Evolutionary conservation across 768 basidiomycete genomes (phyloP), one percentile per base, ranked within the genome.

Genomic region (Pleurotus pulmonarius): DNA sequence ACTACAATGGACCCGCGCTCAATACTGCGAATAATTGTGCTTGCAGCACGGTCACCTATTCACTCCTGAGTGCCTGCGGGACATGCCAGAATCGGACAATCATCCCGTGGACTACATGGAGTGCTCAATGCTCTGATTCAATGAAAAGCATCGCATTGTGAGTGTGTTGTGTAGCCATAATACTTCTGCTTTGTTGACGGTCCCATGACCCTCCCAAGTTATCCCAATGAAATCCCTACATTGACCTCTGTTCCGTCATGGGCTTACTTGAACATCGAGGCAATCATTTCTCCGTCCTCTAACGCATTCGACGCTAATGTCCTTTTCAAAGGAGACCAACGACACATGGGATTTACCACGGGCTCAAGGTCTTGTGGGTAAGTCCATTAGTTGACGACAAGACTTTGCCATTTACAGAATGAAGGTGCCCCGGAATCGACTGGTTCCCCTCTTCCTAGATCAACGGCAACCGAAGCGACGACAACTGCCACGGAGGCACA

Each of bases 41-140:
- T 60, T 86, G 85, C 61, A 85, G 73, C 62, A 76, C 82, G 5
- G 78, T 84, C 25, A 75, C 76, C 3, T 86, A 85, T 59, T 79
- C 76, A 11, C 58, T 81, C 22, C 71, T 85, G 59, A 80, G 77
- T 56, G 84, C 85, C 11, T 86, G 85, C 66, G 81, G 75, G 20
- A 64, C 74, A 37, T 86, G 85, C 63, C 85, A 86, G 63, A 75
- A 74, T 34, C 66, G 70, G 25, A 64, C 67, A 2, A 64, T 66
- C 6, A 41, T 83, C 16, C 60, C 81, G n/a, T 85, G 83, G 83
- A 73, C 67, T 43, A 58, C 67, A 24, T 85, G 83, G 83, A 64
- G 72, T 37, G 64, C 60, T 38, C 81, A 83, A 61, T 84, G 83
- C 52, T 60, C 76, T 2, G 69, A 55, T 44, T n/a, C 3, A 60